Percentiles rank a stretch among this genome's conserved stretches.
phyloP scores from a whole-genome alignment of 495 filamentous ascomycete genomes.

The Talaromyces thailandensis region DNA sequence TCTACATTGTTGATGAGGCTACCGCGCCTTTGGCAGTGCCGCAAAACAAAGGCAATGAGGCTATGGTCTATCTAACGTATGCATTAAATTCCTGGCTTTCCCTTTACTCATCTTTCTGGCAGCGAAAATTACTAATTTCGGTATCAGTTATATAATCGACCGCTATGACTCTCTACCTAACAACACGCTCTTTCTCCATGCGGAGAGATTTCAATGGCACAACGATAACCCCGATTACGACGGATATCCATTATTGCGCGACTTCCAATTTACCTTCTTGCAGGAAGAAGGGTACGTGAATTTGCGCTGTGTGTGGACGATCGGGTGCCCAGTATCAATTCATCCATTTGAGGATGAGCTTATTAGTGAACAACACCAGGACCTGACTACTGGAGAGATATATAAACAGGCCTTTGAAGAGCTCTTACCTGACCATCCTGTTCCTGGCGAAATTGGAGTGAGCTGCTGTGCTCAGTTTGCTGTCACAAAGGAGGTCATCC shows the following conservation, averaged over 20 bases:
- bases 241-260: slow-evolving; percentile 16
- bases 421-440: slow-evolving; percentile 26
- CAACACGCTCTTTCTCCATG: slow-evolving; percentile 38
- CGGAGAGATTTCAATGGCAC: slow-evolving; percentile 35
- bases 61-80: slow-evolving; percentile 48
- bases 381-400: background rate
- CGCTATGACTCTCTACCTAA: slow-evolving; percentile 37
- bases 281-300: slow-evolving; percentile 37
- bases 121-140: background rate
- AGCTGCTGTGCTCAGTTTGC: slow-evolving; percentile 67
- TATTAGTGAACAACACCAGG: background rate
- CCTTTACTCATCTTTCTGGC: background rate
- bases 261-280: slow-evolving; percentile 18
- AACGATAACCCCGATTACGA: slow-evolving; percentile 46
- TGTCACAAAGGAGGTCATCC: slow-evolving; percentile 42
- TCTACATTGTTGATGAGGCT: slow-evolving; percentile 43
- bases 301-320: slow-evolving; percentile 33
- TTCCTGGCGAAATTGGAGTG: slow-evolving; percentile 24
- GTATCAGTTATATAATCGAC: slow-evolving; percentile 30
- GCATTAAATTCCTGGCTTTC: background rate
- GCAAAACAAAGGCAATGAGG: slow-evolving; percentile 52
- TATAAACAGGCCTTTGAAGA: slow-evolving; percentile 2
- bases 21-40: slow-evolving; percentile 32
- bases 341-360: slow-evolving; percentile 15
- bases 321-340: slow-evolving; percentile 32